A percentile compares a stretch with the other conserved stretches of the same genome.
phyloP scores from a whole-genome alignment of 2,329 filamentous ascomycete genomes.

The Akanthomyces dipterigenus region DNA sequence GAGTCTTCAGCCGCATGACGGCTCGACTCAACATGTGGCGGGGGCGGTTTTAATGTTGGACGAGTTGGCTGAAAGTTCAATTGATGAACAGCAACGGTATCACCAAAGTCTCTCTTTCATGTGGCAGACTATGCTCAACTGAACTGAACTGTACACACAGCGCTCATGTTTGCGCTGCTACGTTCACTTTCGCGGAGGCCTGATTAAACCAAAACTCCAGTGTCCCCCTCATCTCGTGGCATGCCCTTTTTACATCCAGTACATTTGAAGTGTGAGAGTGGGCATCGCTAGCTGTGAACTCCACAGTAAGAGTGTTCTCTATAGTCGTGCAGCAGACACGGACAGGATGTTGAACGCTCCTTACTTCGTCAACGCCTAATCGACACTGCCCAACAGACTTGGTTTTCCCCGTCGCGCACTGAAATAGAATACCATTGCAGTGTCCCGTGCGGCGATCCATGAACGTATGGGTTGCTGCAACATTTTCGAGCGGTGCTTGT shows the following conservation, averaged over 20 bases:
- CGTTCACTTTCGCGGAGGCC: background rate
- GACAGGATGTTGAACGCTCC: background rate
- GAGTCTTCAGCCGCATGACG: no score
- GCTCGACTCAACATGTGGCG: no score
- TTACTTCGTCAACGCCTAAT: background rate
- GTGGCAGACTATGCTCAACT: no score
- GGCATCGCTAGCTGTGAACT: background rate
- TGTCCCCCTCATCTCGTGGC: background rate
- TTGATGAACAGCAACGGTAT: no score
- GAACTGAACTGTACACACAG: no score
- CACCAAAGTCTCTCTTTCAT: no score
- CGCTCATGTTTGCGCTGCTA: background rate
- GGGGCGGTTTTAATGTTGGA: no score
- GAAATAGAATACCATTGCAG: slow-evolving; percentile 2
- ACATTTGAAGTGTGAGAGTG: background rate
- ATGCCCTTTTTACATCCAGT: background rate
- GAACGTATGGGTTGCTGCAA: background rate
- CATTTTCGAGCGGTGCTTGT: background rate
- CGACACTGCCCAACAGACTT: background rate
- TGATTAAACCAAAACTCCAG: background rate
- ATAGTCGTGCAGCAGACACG: background rate
- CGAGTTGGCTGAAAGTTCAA: no score
- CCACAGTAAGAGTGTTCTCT: background rate
- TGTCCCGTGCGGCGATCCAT: background rate
- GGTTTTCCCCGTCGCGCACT: background rate